Percentiles rank a stretch among this genome's conserved stretches.
These are phyloP conservation scores for Geotrichum europaeum DNA, from an alignment of 1,139 yeast species.

Conservation along the genomic window DNA sequence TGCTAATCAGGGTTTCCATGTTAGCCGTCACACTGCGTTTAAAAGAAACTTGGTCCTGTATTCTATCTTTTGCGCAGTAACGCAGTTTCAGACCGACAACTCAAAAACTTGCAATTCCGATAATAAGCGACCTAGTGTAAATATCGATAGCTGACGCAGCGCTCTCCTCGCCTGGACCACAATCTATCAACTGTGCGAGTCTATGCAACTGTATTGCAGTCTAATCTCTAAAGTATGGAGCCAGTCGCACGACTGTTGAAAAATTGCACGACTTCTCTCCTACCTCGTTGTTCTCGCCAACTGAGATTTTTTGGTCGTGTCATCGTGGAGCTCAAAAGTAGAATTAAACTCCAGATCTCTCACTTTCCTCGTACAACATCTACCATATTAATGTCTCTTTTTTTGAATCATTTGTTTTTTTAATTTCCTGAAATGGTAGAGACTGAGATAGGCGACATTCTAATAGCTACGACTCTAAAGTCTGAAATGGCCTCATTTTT, in stretches of 20 bases:
- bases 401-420: background rate
- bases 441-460: background rate
- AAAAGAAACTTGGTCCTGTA: no score
- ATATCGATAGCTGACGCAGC: background rate
- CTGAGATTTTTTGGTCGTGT: background rate
- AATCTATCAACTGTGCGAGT: no score
- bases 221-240: background rate
- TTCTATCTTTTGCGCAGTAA: no score
- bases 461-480: background rate
- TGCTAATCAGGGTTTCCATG: no score
- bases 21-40: no score
- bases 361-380: background rate
- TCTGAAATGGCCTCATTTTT: background rate
- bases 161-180: background rate
- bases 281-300: background rate
- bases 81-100: no score
- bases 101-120: background rate
- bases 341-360: background rate
- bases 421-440: background rate
- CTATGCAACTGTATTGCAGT: no score
- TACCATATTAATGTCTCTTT: background rate
- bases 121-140: background rate
- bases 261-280: background rate
- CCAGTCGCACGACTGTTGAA: background rate
- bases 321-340: background rate